Base-by-base conservation (phyloP, 441 rosid genomes). In the Corymbia calophylla region DNA sequence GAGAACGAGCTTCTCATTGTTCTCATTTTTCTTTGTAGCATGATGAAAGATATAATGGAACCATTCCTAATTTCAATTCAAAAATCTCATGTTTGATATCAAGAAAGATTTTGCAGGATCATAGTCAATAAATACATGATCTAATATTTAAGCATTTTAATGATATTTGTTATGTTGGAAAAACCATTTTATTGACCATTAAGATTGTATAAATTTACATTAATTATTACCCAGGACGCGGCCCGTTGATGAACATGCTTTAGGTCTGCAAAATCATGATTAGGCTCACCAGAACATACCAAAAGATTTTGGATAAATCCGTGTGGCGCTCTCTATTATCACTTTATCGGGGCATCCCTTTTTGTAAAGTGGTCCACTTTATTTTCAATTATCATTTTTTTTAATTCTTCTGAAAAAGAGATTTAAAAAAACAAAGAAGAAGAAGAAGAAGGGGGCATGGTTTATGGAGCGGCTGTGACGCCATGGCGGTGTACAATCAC, bases 81-180 rank as follows among this genome's bases (percentile, higher is more conserved):
- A 6, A 6, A n/a, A n/a, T n/a, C 3, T 32, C 35, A 15, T 64
- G 1, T 3, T 64, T 7, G 11, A 64, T 7, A 64, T 5, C 73
- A 64, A 14, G 8, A n/a, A 15, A 0, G 9, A 5, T 64, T n/a
- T n/a, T 15, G 19, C 16, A 35, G 35, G 17, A 64, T 64, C 8
- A n/a, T 0, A 1, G 5, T 64, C 2, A 0, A 32, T n/a, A 10
- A 64, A n/a, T 14, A 9, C 0, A 5, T n/a, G 5, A 16, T 15
- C 17, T n/a, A 15, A n/a, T n/a, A 64, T 64, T 15, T n/a, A 19
- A 64, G 2, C 55, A 16, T 53, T 53, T 18, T 53, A 53, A 53
- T 6, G 6, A 6, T 17, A 53, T 53, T 2, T n/a, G 21, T n/a
- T 64, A 15, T 1, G 35, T n/a, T n/a, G 73, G 73, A 64, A 64